A percentile compares a stretch with the other conserved stretches of the same genome.
These are phyloP conservation scores for Ligustrum vulgare DNA, from an alignment of 257 asterid species.

Conservation along the genomic window DNA sequence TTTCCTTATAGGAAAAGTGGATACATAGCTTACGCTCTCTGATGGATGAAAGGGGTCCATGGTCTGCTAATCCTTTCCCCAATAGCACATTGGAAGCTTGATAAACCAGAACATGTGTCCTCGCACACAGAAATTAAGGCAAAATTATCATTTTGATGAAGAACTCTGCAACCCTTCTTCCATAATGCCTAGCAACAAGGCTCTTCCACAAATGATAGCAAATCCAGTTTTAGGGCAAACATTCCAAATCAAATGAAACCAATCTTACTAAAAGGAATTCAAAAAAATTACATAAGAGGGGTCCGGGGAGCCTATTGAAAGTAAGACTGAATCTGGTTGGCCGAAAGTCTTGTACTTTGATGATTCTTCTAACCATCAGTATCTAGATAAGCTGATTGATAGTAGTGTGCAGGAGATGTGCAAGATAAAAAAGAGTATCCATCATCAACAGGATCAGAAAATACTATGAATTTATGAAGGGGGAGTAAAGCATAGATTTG, in stretches of 20 bases:
- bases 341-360: constrained; percentile 43
- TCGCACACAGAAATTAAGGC: constrained; percentile 85
- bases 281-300: constrained; percentile 77
- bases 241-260: constrained; percentile 80
- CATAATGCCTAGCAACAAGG: constrained; percentile 37
- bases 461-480: constrained; percentile 32
- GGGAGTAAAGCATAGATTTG: constrained; percentile 18
- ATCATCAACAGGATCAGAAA: constrained; percentile 57
- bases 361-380: constrained; percentile 42
- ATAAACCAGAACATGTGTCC: constrained; percentile 97
- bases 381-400: constrained; percentile 47
- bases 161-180: constrained; percentile 71
- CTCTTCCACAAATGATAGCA: constrained; percentile 46
- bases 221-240: constrained; percentile 50
- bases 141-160: constrained; percentile 92
- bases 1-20: constrained; percentile 76
- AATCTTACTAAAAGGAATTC: constrained; percentile 71
- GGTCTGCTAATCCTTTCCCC: constrained; percentile 95
- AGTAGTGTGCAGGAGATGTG: constrained; percentile 52
- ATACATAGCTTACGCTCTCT: constrained; percentile 82
- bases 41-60: constrained; percentile 98
- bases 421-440: constrained; percentile 61
- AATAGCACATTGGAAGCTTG: constrained; percentile 88
- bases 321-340: constrained; percentile 57
- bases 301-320: constrained; percentile 52